These are phyloP conservation scores for Pseudophaeomoniella oleicola DNA, from an alignment of 2,329 filamentous ascomycete genomes.

Conservation along the genomic window DNA sequence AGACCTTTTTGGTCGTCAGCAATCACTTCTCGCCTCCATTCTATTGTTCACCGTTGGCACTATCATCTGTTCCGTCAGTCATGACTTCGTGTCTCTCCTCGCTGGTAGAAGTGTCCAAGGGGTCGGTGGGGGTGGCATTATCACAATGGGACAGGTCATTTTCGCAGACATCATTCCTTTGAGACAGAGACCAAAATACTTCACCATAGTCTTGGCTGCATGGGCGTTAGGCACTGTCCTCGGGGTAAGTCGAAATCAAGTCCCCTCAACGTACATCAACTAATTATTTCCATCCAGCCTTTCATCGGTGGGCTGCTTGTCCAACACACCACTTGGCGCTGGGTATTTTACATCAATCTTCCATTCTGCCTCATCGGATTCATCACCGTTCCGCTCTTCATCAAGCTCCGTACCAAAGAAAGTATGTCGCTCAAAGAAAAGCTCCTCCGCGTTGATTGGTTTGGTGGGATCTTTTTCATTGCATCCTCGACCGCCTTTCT, in stretches of 20 bases:
- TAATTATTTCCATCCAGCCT: too few species aligned
- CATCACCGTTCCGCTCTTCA: constrained; percentile 17
- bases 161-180: constrained; percentile 46
- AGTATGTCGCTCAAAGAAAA: constrained; percentile 6
- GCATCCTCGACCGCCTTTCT: constrained; percentile 22
- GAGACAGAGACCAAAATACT: constrained; percentile 42
- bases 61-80: constrained; percentile 43
- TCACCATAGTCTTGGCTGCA: constrained; percentile 16
- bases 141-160: constrained; percentile 46
- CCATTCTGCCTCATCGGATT: constrained; percentile 15
- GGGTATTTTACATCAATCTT: constrained; percentile 33
- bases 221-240: constrained; percentile 17
- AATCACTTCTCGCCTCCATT: constrained; percentile 39
- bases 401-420: constrained; percentile 14
- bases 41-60: constrained; percentile 40
- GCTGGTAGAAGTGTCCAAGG: constrained; percentile 46
- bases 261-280: too few species aligned
- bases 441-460: constrained; percentile 23
- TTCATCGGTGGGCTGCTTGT: constrained; percentile 12
- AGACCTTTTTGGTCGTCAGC: constrained; percentile 47
- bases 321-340: constrained; percentile 26
- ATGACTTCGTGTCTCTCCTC: constrained; percentile 43
- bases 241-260: too few species aligned
- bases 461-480: constrained; percentile 25
- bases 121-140: constrained; percentile 47